These are phyloP conservation scores for Cutaneotrichosporon sp. DNA, from an alignment of 1,284 basidiomycete genomes.

Conservation along the genomic window DNA sequence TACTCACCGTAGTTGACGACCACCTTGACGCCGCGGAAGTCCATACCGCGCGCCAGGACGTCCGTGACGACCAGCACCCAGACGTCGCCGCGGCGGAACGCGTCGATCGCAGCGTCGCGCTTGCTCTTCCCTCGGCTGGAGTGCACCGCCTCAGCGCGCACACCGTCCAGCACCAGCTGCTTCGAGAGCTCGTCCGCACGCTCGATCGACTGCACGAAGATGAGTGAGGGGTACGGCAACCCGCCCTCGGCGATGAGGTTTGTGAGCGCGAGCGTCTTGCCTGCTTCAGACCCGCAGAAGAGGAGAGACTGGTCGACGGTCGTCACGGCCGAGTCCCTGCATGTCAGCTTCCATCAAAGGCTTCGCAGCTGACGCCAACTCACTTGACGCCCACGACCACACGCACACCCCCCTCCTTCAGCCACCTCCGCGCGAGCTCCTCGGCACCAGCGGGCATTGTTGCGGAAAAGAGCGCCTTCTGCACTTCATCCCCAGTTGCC, in stretches of 20 bases:
- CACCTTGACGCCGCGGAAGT: constrained; percentile 91
- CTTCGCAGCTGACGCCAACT: constrained; percentile 41
- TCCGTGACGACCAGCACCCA: constrained; percentile 95
- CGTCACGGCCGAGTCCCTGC: constrained; percentile 74
- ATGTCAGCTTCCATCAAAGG: neutral
- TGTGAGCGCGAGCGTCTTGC: constrained; percentile 83
- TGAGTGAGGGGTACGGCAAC: constrained; percentile 83
- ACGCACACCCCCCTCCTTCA: constrained; percentile 73
- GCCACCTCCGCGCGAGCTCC: constrained; percentile 79
- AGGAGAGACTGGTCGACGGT: constrained; percentile 83
- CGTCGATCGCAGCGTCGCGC: constrained; percentile 77
- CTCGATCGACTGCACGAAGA: constrained; percentile 92
- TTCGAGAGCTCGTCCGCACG: constrained; percentile 87
- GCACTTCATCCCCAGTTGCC: constrained; percentile 67
- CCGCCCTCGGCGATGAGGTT: constrained; percentile 75
- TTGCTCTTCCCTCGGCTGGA: constrained; percentile 83
- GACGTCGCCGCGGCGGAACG: constrained; percentile 82
- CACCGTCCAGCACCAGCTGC: constrained; percentile 79
- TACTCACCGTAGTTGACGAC: constrained; percentile 79
- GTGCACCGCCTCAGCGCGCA: constrained; percentile 89
- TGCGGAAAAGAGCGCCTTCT: constrained; percentile 91
- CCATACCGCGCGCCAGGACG: constrained; percentile 95
- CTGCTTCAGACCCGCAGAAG: constrained; percentile 89
- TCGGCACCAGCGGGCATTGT: constrained; percentile 89
- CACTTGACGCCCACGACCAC: constrained; percentile 94